Base-by-base conservation (phyloP, 139 green algal species). In the Chlorella sp. region DNA sequence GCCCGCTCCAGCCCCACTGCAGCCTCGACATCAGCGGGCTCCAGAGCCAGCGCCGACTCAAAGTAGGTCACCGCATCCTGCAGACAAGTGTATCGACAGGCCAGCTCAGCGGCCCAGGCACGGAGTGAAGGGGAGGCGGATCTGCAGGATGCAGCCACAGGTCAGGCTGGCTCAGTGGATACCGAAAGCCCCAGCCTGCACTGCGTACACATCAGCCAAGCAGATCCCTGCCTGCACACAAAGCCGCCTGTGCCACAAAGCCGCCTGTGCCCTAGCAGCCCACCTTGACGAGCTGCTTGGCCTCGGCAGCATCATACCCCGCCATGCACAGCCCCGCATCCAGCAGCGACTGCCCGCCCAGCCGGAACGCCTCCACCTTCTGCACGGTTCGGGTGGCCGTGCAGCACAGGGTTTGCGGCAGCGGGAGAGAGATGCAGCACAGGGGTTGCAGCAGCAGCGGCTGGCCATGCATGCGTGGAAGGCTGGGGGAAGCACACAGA, bases 281-380 rank as follows among this genome's bases (percentile, higher is more conserved):
- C 48, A 79, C 80, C 81, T 85, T 85, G 48, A 80, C 36, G 19
- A 80, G 81, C 32, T 40, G 28, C 32, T 65, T 64, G 28, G 81
- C 81, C 51, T 85, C 65, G 8, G 26, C 8, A 2, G 65, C 24
- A 54, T 85, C 69, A 13, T 9, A 16, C 28, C 16, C 51, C 44
- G 56, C 48, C 67, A 43, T 73, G 81, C 72, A 81, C 51, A 81
- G 38, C 56, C 36, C 81, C 19, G 48, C 72, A 40, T 86, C 81
- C 70, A 86, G 70, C 70, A 86, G 32, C 26, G 81, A 73, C 70
- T 79, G 70, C 34, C 70, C 81, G 48, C 36, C 81, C 70, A 86
- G 70, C 40, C 81, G 54, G 40, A 81, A 56, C 40, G 81, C 81
- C 56, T 73, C 54, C 40, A 36, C 38, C 19, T 43, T 80, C 68